Evolutionary conservation across 306 rosid species (phyloP).

Genomic region (Echinosophora koreensis): DNA sequence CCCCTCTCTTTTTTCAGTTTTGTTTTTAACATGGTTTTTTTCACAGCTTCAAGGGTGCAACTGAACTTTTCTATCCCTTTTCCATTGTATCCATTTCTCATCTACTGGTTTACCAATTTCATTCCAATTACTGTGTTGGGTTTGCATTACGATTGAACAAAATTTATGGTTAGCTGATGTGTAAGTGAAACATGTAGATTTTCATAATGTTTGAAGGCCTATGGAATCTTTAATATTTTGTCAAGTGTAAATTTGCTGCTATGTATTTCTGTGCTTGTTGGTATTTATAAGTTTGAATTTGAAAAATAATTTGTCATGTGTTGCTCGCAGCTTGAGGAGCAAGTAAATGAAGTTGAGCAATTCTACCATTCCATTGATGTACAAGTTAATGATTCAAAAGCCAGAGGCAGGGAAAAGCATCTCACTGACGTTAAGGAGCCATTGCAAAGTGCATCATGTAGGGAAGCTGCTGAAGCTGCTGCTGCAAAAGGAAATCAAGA

Average conservation of each 20-base stretch:
- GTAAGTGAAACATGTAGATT: neutral
- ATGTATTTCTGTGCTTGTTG: neutral
- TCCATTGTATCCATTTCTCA: neutral
- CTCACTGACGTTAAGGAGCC: conserved; percentile 59
- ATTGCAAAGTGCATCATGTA: conserved; percentile 54
- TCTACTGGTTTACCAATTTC: neutral
- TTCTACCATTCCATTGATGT: conserved; percentile 47
- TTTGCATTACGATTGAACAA: neutral
- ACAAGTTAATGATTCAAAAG: conserved; percentile 57
- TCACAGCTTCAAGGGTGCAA: neutral
- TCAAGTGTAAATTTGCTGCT: neutral
- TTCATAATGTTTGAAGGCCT: conserved; percentile 15
- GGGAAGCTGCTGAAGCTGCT: conserved; percentile 72
- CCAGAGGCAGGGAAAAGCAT: conserved; percentile 64
- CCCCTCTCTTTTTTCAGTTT: neutral
- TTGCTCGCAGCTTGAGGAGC: conserved; percentile 72
- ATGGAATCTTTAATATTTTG: neutral
- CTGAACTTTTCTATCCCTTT: neutral
- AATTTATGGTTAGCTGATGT: neutral
- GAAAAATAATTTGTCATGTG: conserved; percentile 28
- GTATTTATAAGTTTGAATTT: conserved; percentile 25
- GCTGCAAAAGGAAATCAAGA: conserved; percentile 73
- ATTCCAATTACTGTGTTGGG: conserved; percentile 18
- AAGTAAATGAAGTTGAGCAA: conserved; percentile 65
- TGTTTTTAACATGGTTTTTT: neutral